These are phyloP conservation scores for Picochlorum sp. DNA, from an alignment of 139 green algal genomes.

Conservation along the genomic window DNA sequence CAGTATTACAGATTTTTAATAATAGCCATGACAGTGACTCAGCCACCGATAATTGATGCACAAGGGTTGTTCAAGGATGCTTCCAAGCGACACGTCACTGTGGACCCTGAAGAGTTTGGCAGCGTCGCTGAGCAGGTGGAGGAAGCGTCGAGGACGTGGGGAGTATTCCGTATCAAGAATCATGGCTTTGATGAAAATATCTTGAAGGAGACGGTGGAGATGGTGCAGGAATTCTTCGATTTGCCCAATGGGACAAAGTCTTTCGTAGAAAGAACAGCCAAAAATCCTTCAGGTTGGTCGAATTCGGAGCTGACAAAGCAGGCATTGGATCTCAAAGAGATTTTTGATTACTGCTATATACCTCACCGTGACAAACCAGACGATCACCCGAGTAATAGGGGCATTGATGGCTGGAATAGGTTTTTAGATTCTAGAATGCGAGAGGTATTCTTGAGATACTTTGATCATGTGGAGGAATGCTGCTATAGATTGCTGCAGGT, in stretches of 20 bases:
- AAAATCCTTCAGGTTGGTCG: constrained; percentile 28
- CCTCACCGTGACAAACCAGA: constrained; percentile 15
- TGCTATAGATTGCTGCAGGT: neutral
- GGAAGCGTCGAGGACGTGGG: constrained; percentile 13
- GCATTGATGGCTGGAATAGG: constrained; percentile 8
- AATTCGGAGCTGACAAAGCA: constrained; percentile 47
- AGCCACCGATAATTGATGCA: too few relatives aligned
- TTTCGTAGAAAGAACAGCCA: neutral
- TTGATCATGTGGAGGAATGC: neutral
- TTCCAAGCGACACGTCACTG: too few relatives aligned
- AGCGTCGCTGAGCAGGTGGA: constrained; percentile 2
- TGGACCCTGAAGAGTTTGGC: too few relatives aligned
- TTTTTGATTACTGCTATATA: constrained; percentile 31
- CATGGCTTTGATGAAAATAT: constrained; percentile 22
- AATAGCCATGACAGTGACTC: too few relatives aligned
- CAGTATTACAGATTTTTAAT: too few relatives aligned
- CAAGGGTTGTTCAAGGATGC: too few relatives aligned
- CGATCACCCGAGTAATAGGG: neutral
- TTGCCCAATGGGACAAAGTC: neutral
- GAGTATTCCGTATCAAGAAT: constrained; percentile 37
- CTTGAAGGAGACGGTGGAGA: constrained; percentile 2
- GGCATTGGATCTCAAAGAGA: constrained; percentile 28
- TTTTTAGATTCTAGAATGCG: constrained; percentile 10
- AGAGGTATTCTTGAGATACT: neutral
- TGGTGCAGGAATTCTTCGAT: constrained; percentile 1